phyloP scores from a whole-genome alignment of 23 red algal species.

The Chondrus crispus region DNA sequence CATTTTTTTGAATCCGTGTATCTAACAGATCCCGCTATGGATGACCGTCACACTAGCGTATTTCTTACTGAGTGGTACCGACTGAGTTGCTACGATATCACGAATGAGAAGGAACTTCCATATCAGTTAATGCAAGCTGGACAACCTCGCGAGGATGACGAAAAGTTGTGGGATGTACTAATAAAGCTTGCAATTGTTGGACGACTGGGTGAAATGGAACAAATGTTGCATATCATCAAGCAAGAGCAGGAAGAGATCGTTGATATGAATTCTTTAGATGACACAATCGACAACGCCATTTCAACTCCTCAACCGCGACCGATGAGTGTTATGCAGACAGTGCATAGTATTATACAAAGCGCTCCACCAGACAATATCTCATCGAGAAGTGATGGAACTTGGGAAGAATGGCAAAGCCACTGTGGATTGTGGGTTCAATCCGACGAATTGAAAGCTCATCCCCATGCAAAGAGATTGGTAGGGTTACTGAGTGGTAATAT shows the following conservation, averaged over 20 bases:
- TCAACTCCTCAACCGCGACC: not conserved
- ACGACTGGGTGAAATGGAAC: not conserved
- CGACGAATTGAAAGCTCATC: not conserved
- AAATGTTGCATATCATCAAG: not conserved
- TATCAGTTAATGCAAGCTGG: not conserved
- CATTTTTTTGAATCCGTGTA: not conserved
- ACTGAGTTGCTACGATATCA: not conserved
- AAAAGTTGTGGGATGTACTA: not conserved
- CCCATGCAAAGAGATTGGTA: slow-evolving; percentile 6
- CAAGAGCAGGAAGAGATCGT: not conserved
- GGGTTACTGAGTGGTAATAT: slow-evolving; percentile 18
- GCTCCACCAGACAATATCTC: slow-evolving; percentile 2
- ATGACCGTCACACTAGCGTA: not conserved
- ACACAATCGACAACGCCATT: not conserved
- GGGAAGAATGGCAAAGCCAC: slow-evolving; percentile 27
- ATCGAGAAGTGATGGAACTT: slow-evolving; percentile 5
- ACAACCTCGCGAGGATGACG: not conserved
- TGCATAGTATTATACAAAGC: not conserved
- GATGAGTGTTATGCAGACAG: not conserved
- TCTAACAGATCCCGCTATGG: not conserved
- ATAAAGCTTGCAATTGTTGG: not conserved
- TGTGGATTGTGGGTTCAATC: slow-evolving; percentile 29
- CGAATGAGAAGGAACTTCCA: not conserved
- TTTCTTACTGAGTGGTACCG: not conserved
- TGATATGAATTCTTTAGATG: not conserved